Conservation (phyloP, 2,329 filamentous ascomycete genomes). For the Chrysoporthe deuterocubensis region DNA sequence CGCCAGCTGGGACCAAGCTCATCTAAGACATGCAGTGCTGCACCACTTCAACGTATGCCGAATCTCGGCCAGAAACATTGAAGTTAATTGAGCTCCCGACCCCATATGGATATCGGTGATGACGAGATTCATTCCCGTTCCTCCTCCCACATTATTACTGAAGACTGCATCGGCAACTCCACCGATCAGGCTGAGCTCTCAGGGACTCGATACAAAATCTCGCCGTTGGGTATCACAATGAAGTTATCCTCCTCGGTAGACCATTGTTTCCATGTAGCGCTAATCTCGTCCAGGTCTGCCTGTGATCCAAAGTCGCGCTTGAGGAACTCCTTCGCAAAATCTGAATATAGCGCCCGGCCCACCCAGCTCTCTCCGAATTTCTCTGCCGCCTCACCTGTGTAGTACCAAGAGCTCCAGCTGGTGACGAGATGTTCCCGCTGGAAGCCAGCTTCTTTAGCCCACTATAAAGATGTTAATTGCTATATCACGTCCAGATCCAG, state of each 20-base stretch:
- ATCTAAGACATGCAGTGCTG: not conserved
- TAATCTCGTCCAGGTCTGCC: conserved; percentile 18
- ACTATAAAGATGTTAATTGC: not conserved
- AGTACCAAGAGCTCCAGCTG: conserved; percentile 21
- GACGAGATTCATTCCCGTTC: too few species aligned
- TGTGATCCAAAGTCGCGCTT: conserved; percentile 10
- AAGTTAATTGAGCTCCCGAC: too few species aligned
- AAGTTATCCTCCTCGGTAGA: conserved; percentile 19
- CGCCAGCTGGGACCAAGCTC: too few species aligned
- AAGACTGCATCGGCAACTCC: not conserved
- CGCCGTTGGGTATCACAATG: conserved; percentile 22
- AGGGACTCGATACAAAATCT: conserved; percentile 25
- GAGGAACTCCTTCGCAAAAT: conserved; percentile 23
- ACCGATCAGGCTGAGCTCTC: not conserved
- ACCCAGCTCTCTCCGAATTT: conserved; percentile 21
- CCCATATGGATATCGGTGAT: too few species aligned
- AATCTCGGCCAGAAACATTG: too few species aligned
- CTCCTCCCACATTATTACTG: too few species aligned
- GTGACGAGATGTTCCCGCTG: not conserved
- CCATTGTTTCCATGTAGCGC: conserved; percentile 21
- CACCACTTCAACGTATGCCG: not conserved
- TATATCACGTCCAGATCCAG: not conserved
- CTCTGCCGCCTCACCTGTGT: conserved; percentile 22
- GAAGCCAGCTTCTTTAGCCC: conserved; percentile 22
- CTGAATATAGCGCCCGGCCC: conserved; percentile 21